A percentile compares a stretch with the other conserved stretches of the same genome.
phyloP scores from a whole-genome alignment of 768 basidiomycete genomes.

The Rhizopogon vesiculosus region DNA sequence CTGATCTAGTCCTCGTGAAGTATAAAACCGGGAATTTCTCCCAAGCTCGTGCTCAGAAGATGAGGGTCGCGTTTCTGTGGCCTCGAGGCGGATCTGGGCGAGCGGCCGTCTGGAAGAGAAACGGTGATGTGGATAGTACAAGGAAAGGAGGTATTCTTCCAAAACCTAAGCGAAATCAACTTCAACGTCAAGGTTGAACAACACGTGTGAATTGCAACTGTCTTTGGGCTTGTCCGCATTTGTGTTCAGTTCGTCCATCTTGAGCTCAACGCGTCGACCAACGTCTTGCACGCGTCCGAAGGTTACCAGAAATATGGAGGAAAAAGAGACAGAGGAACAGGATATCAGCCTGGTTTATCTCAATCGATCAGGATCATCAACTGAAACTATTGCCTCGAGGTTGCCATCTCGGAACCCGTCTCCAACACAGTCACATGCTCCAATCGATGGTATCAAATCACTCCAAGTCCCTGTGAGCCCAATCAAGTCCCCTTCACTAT shows the following conservation, averaged over 20 bases:
- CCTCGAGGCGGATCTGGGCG: background rate
- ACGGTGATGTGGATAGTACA: background rate
- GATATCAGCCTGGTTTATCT: conserved; percentile 22
- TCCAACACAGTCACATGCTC: conserved; percentile 6
- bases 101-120: background rate
- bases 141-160: background rate
- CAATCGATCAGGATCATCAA: conserved; percentile 21
- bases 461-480: conserved; percentile 2
- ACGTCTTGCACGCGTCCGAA: background rate
- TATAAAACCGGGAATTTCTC: background rate
- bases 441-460: background rate
- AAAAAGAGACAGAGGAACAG: conserved; percentile 20
- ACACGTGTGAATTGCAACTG: background rate
- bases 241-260: background rate
- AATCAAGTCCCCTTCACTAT: conserved; percentile 31
- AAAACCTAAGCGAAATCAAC: background rate
- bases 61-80: background rate
- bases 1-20: conserved; percentile 1
- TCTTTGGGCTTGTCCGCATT: background rate
- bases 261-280: background rate
- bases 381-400: conserved; percentile 15
- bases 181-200: background rate
- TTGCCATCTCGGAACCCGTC: conserved; percentile 14
- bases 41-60: conserved; percentile 2
- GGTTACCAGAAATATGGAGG: background rate